These are phyloP conservation scores for Coemansia sp. DNA, from an alignment of 192 early-diverging fungal species.

Conservation along the genomic window DNA sequence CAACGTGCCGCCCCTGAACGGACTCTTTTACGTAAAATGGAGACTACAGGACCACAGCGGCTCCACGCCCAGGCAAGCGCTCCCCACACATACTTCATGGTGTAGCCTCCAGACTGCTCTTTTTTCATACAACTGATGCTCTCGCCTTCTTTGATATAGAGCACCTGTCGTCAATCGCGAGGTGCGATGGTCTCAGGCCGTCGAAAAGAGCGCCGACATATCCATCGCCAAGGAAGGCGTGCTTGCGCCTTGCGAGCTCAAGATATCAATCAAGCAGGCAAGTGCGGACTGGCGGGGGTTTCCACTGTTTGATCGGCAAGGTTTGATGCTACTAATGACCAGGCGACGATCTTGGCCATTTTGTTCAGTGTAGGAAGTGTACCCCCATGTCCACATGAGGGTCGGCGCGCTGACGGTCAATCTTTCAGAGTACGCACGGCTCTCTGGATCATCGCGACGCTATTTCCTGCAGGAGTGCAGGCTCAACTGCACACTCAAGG, in stretches of 20 bases:
- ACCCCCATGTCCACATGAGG: constrained; percentile 41
- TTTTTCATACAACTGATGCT: neutral
- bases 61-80: constrained; percentile 26
- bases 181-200: constrained; percentile 64
- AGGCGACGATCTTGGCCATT: neutral
- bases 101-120: neutral
- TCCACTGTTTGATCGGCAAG: constrained; percentile 1
- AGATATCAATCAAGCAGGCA: constrained; percentile 70
- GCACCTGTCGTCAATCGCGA: constrained; percentile 48
- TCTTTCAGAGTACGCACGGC: constrained; percentile 74
- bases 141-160: constrained; percentile 11
- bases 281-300: neutral
- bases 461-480: constrained; percentile 70
- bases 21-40: constrained; percentile 82
- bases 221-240: constrained; percentile 72
- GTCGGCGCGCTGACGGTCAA: constrained; percentile 69
- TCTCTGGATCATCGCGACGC: constrained; percentile 53
- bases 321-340: neutral
- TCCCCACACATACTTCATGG: neutral
- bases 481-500: constrained; percentile 78
- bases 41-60: constrained; percentile 51
- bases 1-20: constrained; percentile 78
- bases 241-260: constrained; percentile 72
- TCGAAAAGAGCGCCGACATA: constrained; percentile 57
- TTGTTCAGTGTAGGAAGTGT: constrained; percentile 44